Evolutionary conservation across 352 stramenopile genomes (phyloP), one percentile per base, ranked within the genome.

Genomic region (Phytopythium ostracodes): DNA sequence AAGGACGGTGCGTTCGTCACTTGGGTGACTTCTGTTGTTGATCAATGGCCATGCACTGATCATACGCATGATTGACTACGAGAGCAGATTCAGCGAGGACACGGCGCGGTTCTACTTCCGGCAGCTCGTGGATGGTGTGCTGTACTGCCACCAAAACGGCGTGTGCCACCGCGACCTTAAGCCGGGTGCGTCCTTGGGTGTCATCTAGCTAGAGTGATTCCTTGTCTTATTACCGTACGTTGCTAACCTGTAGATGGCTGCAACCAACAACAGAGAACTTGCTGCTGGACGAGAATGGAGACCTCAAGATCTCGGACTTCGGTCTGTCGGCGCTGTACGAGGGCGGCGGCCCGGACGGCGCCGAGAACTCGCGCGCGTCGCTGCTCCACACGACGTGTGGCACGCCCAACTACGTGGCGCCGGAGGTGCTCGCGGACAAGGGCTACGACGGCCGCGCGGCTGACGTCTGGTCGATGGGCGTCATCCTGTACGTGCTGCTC

Each of bases 241-340:
- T 11, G 10, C 36, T 61, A 22, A 49, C 20, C 42, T 22, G n/a
- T 10, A 10, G 11, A n/a, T 49, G 12, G 10, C 8, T 18, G 10
- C 42, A 24, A 14, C 20, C 1, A 27, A 20, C 24, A 10, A 43
- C 66, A 72, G 92, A 98, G 63, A 99, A 99, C 71, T 70, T 99
- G 60, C 81, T 99, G 27, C 76, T 99, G 24, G 96, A 99, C 63
- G 82, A 96, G 55, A 88, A 98, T 76, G 87, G 90, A 72, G 98
- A 98, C 66, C 75, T 99, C 18, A 99, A 99, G 77, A 99, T 99
- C 74, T 98, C 94, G 50, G 98, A 99, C 77, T 99, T 99, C 87
- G 97, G 97, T 50, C 81, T 99, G 11, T 99, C 93, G 24, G 93
- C 97, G 22, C 70, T 97, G 36, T 96, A 97, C 69, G 87, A 97